Evolutionary conservation across 805 yeast species (phyloP), one percentile per base, ranked within the genome.

Genomic region (Yarrowia deformans): DNA sequence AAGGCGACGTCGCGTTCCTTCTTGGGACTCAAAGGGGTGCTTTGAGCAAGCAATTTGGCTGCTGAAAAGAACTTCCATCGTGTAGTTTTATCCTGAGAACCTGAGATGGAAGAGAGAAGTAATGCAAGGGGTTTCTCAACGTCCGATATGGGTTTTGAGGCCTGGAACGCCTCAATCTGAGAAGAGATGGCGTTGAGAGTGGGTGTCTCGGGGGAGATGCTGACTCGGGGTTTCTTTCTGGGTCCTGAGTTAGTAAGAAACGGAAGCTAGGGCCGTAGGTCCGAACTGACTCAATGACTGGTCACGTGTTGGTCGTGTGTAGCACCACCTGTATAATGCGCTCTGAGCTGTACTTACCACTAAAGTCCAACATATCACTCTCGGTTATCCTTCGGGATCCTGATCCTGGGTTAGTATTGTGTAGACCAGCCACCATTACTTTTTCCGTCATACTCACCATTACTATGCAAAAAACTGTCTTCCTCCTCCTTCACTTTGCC

Each of bases 1-100:
- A 45, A 18, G 10, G 14, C 3, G 1, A 60, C 66, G 8, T 45
- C 49, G 7, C 10, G 14, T 3, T 32, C 14, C 34, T 43, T 60
- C 13, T 18, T 34, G 1, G 66, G 66, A n/a, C 34, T 34, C 50
- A 42, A 3, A 1, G 16, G 29, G 3, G 49, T 4, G 5, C 8
- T 56, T 12, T 42, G 39, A 12, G 29, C n/a, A 14, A 56, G 29
- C 10, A 32, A 2, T 29, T 56, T 16, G 10, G 52, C 52, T 8
- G 66, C 66, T 18, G 66, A 18, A 34, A 43, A 60, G 34, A 40
- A 60, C 34, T 45, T 29, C 66, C 66, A 60, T 8, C 66, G 37
- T 1, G 66, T 60, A n/a, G 32, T 43, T 60, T 45, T 60, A 19
- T 45, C 66, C 13, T 45, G 19, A 18, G 66, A 60, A 13, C 66